Percentiles rank a stretch among this genome's conserved stretches.
Conservation (phyloP, 805 yeast genomes). For the Metschnikowia sp. region DNA sequence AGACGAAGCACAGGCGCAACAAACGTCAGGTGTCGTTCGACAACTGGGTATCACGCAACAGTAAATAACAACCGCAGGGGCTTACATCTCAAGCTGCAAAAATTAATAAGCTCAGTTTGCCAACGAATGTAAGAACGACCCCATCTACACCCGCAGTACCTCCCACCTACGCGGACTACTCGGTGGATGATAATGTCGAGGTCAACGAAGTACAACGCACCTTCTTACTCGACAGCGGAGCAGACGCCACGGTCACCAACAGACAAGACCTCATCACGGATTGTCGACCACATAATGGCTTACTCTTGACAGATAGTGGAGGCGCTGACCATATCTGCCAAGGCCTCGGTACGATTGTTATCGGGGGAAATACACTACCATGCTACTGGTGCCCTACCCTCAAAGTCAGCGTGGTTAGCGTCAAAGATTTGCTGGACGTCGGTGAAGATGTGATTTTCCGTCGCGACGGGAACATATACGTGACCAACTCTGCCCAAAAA, state of each 20-base stretch:
- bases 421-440: neutral
- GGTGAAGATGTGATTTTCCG: neutral
- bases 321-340: neutral
- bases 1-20: no score
- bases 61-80: no score
- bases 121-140: neutral
- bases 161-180: neutral
- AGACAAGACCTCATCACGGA: neutral
- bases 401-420: neutral
- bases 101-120: no score
- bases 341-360: neutral
- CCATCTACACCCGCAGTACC: neutral
- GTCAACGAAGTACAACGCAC: neutral
- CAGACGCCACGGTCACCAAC: constrained; percentile 1
- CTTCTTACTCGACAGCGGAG: neutral
- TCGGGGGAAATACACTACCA: neutral
- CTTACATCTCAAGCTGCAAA: no score
- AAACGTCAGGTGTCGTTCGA: no score
- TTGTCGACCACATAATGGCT: neutral
- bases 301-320: neutral
- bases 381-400: constrained; percentile 2
- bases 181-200: neutral
- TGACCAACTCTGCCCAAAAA: neutral
- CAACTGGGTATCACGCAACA: no score
- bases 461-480: neutral